These are phyloP conservation scores for Acacia acuminata DNA, from an alignment of 306 rosid genomes.

Conservation along the genomic window DNA sequence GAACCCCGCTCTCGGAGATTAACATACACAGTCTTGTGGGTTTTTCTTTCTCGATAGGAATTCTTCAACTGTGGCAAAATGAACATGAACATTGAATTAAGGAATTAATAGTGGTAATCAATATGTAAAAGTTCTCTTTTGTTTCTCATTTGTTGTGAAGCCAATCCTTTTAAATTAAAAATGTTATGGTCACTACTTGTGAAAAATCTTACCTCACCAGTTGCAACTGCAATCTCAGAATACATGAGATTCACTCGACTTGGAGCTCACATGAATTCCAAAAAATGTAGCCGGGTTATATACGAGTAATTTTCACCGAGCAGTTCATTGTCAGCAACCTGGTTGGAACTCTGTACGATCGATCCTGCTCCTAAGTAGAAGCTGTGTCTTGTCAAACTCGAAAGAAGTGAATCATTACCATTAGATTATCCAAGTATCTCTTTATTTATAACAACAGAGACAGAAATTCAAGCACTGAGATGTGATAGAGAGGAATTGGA, in stretches of 20 bases:
- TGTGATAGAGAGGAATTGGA: not conserved
- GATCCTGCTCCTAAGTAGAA: slow-evolving; percentile 75
- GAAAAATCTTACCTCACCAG: slow-evolving; percentile 66
- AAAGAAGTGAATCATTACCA: slow-evolving; percentile 25
- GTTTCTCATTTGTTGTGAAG: no score
- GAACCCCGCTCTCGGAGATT: no score
- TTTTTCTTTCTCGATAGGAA: no score
- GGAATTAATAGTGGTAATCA: no score
- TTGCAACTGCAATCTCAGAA: slow-evolving; percentile 70
- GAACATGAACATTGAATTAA: no score
- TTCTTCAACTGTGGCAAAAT: no score
- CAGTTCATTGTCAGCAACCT: slow-evolving; percentile 81
- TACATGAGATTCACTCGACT: slow-evolving; percentile 70
- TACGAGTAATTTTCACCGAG: slow-evolving; percentile 65
- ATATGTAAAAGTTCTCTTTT: no score
- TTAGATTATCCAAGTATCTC: not conserved
- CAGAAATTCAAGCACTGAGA: not conserved
- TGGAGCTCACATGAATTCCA: slow-evolving; percentile 71
- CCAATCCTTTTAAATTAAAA: no score
- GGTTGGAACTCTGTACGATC: slow-evolving; percentile 83
- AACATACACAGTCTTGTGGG: no score
- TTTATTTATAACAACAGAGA: not conserved
- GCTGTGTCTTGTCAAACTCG: slow-evolving; percentile 79
- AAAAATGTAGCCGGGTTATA: slow-evolving; percentile 86
- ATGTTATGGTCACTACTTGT: not conserved